Evolutionary conservation across 345 rosid species (phyloP), one percentile per base, ranked within the genome.

Genomic region (Brassica nigra): DNA sequence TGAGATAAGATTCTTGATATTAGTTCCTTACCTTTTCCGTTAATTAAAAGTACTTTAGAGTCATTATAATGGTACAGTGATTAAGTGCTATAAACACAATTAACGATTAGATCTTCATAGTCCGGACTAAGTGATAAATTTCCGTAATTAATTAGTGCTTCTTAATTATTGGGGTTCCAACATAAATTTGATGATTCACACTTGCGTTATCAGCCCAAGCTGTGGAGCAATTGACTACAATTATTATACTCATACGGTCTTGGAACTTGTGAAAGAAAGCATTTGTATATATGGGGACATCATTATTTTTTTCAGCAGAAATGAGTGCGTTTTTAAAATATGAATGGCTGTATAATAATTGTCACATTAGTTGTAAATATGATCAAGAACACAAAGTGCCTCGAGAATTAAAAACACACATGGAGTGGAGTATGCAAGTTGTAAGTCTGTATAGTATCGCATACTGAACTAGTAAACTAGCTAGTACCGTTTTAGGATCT

Each of bases 341-440:
- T 65, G 47, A 39, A 61, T 79, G 57, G 58, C 34, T 74, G 75
- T 62, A 52, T 74, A 49, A 61, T 74, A 74, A 79, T 62, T 74
- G 78, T 74, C 27, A 62, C 75, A 74, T 74, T 80, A 68, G 71
- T 52, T 79, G 75, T 80, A 62, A 80, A 49, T 73, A 68, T 27
- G 31, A 59, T 80, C 83, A 80, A 75, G 54, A 75, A 75, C 68
- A 75, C 37, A 75, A 80, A 63, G 72, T 75, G 76, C 76, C 76
- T 80, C 71, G 79, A 80, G 71, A 80, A 80, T 62, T 62, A 69
- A 74, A 80, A 80, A 62, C 11, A 75, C 71, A 52, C 72, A 80
- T 52, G 57, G 49, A 23, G 27, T 79, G 82, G 78, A 69, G 20
- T 74, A 54, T 63, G 79, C 76, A 80, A 80, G 71, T 80, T 75